Conservation (phyloP, 106 monocot species). For the Dendrobium chrysotoxum region DNA sequence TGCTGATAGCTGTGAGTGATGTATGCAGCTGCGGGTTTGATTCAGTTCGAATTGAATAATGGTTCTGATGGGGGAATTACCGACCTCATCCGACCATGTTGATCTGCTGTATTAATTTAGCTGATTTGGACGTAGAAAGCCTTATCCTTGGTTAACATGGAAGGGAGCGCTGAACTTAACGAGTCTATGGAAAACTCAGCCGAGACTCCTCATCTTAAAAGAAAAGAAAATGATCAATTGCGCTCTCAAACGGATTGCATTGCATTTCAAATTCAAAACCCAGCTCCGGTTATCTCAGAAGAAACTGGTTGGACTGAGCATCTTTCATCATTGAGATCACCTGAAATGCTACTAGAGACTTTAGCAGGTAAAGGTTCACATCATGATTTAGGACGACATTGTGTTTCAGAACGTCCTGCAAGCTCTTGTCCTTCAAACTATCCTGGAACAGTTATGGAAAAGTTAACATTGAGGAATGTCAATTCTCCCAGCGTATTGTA, state of each 20-base stretch:
- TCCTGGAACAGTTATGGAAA: conserved; percentile 39
- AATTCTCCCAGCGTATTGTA: conserved; percentile 16
- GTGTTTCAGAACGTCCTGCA: conserved; percentile 9
- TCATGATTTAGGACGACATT: conserved; percentile 8
- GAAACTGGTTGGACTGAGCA: conserved; percentile 43
- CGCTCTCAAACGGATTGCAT: conserved; percentile 14
- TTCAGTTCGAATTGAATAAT: not conserved
- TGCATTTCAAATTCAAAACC: conserved; percentile 26
- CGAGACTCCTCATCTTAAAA: conserved; percentile 30
- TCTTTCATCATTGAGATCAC: conserved; percentile 22
- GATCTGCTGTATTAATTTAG: not conserved
- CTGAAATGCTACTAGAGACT: conserved; percentile 26
- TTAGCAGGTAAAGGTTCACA: conserved; percentile 21
- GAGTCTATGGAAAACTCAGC: conserved; percentile 39
- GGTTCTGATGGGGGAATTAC: not conserved
- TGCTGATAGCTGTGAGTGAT: not conserved
- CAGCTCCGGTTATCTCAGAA: conserved; percentile 12
- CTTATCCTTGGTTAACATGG: conserved; percentile 27
- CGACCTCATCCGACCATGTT: not conserved
- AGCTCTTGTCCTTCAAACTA: conserved; percentile 3
- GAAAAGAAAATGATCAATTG: conserved; percentile 37
- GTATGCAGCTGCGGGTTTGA: not conserved
- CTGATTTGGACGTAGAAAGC: not conserved
- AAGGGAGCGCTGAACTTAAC: conserved; percentile 42
- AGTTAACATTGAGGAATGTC: conserved; percentile 54